Percentiles rank a stretch among this genome's conserved stretches.
Conservation (phyloP, 768 basidiomycete species). For the Tricholomella constricta region DNA sequence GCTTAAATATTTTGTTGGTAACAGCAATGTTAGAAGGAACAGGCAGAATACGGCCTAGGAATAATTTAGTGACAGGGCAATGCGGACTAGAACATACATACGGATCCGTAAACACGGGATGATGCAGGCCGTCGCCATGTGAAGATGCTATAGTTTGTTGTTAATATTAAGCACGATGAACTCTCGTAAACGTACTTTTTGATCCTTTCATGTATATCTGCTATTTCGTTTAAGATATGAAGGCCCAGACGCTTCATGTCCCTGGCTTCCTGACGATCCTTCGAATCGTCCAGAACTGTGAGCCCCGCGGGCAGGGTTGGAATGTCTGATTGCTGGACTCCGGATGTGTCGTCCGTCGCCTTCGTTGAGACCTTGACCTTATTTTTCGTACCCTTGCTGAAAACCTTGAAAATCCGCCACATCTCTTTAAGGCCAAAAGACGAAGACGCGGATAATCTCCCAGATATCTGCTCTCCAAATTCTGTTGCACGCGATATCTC, state of each 20-base stretch:
- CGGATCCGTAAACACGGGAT: slow-evolving; percentile 50
- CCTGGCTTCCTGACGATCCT: slow-evolving; percentile 37
- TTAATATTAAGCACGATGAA: background rate
- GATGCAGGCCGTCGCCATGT: slow-evolving; percentile 62
- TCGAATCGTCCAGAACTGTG: slow-evolving; percentile 31
- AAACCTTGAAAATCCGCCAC: slow-evolving; percentile 51
- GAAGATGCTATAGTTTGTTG: slow-evolving; percentile 47
- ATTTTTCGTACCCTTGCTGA: slow-evolving; percentile 37
- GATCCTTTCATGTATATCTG: slow-evolving; percentile 64
- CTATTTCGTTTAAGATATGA: slow-evolving; percentile 44
- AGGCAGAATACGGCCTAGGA: slow-evolving; percentile 39
- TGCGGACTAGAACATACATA: slow-evolving; percentile 28
- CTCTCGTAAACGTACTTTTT: slow-evolving; percentile 49
- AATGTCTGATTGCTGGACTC: slow-evolving; percentile 7
- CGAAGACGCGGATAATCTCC: slow-evolving; percentile 45
- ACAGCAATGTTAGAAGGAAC: slow-evolving; percentile 40
- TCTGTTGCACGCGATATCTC: slow-evolving; percentile 51
- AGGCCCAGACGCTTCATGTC: slow-evolving; percentile 46
- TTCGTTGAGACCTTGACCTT: slow-evolving; percentile 29
- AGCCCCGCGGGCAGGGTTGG: slow-evolving; percentile 17
- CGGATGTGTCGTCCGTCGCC: slow-evolving; percentile 13
- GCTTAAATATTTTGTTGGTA: slow-evolving; percentile 52
- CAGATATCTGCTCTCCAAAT: slow-evolving; percentile 52
- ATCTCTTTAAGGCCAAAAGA: slow-evolving; percentile 54
- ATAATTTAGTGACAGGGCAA: slow-evolving; percentile 5